Evolutionary conservation across 176 grass and related monocot species (phyloP), one percentile per base, ranked within the genome.

Genomic region (Lolium perenne): DNA sequence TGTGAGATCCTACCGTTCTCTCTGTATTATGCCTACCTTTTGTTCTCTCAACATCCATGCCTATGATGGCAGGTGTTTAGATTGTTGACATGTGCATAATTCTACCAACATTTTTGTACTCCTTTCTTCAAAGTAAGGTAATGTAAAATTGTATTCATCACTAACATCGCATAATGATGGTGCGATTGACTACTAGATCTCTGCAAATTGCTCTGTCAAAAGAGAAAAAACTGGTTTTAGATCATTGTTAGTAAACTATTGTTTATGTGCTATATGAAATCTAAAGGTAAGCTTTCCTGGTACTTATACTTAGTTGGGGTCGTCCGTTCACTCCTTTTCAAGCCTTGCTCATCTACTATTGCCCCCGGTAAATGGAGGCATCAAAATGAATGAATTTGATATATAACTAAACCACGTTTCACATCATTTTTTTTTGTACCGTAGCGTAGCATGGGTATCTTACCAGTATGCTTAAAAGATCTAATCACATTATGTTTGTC

Each of bases 1-100:
- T 64, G 61, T 58, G 56, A 58, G 18, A 1, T 56, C 54, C 54
- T 20, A 56, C 17, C 18, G 17, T 56, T 56, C 51, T 54, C 15
- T 54, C 15, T 55, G 15, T 55, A 54, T 25, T 8, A 60, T 80
- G 35, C 17, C 79, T 89, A 83, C 47, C 20, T 56, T 60, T 78
- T 56, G 56, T 32, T 2, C 16, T 45, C 2, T 67, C 64, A 61
- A 29, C 13, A 80, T 78, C 48, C 26, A 43, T 64, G 60, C 58
- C 45, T 83, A 40, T 64, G 75, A 23, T 77, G 32, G 38, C 83
- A 92, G 95, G 93, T 77, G 93, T 93, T 87, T 86, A 95, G 87
- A 93, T 97, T 73, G 93, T 93, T 60, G 93, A 98, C 18, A 89
- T 98, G 66, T 97, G 95, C 73, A 92, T 98, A 43, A 43, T 43